These are phyloP conservation scores for Jasminum sambac DNA, from an alignment of 257 asterid genomes.

Conservation along the genomic window DNA sequence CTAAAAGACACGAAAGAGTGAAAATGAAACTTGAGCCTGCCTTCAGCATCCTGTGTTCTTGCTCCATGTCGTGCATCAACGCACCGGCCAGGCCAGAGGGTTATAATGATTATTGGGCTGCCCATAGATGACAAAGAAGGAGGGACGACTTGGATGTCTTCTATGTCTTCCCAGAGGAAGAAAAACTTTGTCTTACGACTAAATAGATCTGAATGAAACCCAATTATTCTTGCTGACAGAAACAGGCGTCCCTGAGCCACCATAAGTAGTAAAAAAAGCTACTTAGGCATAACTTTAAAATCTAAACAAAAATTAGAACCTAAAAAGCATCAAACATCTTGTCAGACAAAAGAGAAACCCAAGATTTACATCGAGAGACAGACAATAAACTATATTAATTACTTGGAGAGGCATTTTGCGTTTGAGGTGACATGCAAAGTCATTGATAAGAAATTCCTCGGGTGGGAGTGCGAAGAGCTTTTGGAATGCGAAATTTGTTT, in stretches of 20 bases:
- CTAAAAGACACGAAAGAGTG: slow-evolving; percentile 93
- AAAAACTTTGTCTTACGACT: slow-evolving; percentile 95
- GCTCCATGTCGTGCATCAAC: slow-evolving; percentile 96
- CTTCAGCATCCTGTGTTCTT: slow-evolving; percentile 77
- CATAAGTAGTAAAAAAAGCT: slow-evolving; percentile 22
- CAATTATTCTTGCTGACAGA: slow-evolving; percentile 96
- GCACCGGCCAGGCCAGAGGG: slow-evolving; percentile 84
- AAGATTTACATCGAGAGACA: slow-evolving; percentile 11
- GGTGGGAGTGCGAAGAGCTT: slow-evolving; percentile 91
- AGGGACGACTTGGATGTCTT: slow-evolving; percentile 80
- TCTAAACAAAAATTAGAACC: slow-evolving; percentile 22
- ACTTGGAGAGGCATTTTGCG: slow-evolving; percentile 99
- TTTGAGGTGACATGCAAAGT: slow-evolving; percentile 89
- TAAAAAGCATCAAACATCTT: slow-evolving; percentile 16
- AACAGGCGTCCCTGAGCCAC: slow-evolving; percentile 91
- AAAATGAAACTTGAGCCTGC: slow-evolving; percentile 90
- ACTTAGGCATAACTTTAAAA: slow-evolving; percentile 8
- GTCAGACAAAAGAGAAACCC: not conserved
- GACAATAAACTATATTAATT: slow-evolving; percentile 18
- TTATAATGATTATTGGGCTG: slow-evolving; percentile 78
- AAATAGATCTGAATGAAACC: slow-evolving; percentile 93
- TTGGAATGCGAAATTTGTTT: slow-evolving; percentile 94
- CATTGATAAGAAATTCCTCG: slow-evolving; percentile 96
- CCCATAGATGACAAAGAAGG: slow-evolving; percentile 98
- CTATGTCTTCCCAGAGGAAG: slow-evolving; percentile 98